These are phyloP conservation scores for Mortierella sp. DNA, from an alignment of 371 early-diverging fungal genomes.

Conservation along the genomic window DNA sequence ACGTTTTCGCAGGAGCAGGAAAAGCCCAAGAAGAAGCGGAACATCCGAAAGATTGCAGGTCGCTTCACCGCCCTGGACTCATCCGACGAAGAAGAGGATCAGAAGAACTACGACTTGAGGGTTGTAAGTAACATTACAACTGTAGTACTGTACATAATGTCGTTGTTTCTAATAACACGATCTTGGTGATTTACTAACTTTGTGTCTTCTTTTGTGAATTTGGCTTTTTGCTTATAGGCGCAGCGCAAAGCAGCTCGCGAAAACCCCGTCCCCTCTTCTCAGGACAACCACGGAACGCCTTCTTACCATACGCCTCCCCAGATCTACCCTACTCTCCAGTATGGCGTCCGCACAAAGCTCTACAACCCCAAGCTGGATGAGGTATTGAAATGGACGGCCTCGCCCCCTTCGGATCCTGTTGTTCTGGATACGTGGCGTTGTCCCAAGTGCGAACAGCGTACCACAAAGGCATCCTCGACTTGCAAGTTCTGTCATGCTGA, in stretches of 20 bases:
- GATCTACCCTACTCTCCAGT: conserved; percentile 36
- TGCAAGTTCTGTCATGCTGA: conserved; percentile 15
- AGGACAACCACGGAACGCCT: neutral
- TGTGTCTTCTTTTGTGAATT: too few species aligned
- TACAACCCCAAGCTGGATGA: conserved; percentile 40
- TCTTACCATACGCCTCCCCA: conserved; percentile 24
- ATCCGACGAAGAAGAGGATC: conserved; percentile 39
- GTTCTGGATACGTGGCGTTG: conserved; percentile 16
- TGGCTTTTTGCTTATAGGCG: neutral
- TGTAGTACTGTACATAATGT: neutral
- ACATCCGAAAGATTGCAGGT: conserved; percentile 41
- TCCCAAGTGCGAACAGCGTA: conserved; percentile 16
- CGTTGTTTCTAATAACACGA: neutral
- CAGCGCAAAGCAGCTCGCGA: conserved; percentile 8
- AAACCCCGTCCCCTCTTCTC: neutral
- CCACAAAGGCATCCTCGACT: neutral
- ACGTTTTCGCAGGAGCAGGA: neutral
- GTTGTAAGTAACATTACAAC: conserved; percentile 1
- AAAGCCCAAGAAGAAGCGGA: conserved; percentile 1
- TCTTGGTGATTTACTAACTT: neutral
- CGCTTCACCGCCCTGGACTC: conserved; percentile 50
- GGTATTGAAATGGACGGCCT: conserved; percentile 29
- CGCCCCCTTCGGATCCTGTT: neutral
- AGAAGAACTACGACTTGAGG: conserved; percentile 10
- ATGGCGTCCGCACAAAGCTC: conserved; percentile 21